Conservation (phyloP, 495 filamentous ascomycete species). For the Penicillium silybi region DNA sequence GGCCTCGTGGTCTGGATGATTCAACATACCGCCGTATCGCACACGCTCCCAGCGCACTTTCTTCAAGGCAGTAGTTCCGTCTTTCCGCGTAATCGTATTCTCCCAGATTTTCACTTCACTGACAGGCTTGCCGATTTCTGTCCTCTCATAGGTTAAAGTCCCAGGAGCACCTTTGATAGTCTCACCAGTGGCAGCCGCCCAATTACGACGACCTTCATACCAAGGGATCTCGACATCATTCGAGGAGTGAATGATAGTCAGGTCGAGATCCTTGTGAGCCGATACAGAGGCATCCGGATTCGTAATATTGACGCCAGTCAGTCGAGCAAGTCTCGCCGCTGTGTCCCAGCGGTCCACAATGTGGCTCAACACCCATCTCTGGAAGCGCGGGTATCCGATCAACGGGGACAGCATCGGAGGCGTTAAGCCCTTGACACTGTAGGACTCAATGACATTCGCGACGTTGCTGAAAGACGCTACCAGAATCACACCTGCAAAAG, state of each 20-base stretch:
- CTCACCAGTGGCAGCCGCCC: conserved; percentile 42
- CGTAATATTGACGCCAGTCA: conserved; percentile 31
- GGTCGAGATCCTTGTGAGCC: conserved; percentile 48
- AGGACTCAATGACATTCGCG: conserved; percentile 64
- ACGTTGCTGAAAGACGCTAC: conserved; percentile 76
- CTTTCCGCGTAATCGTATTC: conserved; percentile 25
- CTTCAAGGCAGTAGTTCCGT: conserved; percentile 39
- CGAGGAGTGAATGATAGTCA: conserved; percentile 71
- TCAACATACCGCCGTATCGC: conserved; percentile 43
- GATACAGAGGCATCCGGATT: conserved; percentile 16
- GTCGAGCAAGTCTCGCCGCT: conserved; percentile 41
- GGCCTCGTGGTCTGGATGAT: neutral
- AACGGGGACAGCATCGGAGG: conserved; percentile 81
- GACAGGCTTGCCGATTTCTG: conserved; percentile 21
- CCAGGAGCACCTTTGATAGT: conserved; percentile 54
- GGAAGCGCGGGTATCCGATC: conserved; percentile 48
- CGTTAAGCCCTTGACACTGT: conserved; percentile 68
- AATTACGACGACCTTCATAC: conserved; percentile 47
- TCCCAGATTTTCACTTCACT: conserved; percentile 37
- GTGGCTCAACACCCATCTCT: conserved; percentile 41
- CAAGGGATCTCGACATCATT: conserved; percentile 77
- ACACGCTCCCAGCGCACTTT: conserved; percentile 46
- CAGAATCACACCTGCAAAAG: conserved; percentile 71
- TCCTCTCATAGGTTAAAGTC: conserved; percentile 34
- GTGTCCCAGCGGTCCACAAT: conserved; percentile 58